Conservation (phyloP, 805 yeast species). For the Ogataea henricii region DNA sequence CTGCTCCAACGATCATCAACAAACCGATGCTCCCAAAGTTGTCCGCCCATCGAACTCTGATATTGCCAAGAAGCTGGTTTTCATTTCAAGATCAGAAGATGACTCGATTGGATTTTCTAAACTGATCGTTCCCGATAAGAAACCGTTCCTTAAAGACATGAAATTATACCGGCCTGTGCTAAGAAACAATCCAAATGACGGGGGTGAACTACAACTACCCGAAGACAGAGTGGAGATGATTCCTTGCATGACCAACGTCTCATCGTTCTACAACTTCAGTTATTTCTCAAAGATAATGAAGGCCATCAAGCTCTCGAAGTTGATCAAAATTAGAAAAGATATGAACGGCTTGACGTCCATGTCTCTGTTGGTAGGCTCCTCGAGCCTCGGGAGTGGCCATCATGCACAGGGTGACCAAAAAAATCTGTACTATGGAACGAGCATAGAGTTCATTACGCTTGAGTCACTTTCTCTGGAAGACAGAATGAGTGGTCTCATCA, state of each 20-base stretch:
- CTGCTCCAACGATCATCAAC: constrained; percentile 34
- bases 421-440: constrained; percentile 28
- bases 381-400: constrained; percentile 9
- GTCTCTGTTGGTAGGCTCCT: constrained; percentile 27
- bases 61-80: constrained; percentile 43
- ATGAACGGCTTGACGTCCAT: constrained; percentile 43
- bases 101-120: constrained; percentile 70
- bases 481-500: not conserved
- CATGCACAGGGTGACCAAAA: constrained; percentile 17
- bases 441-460: constrained; percentile 34
- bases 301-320: constrained; percentile 51
- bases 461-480: constrained; percentile 31
- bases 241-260: constrained; percentile 32
- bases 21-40: not conserved
- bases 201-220: not conserved
- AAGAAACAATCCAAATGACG: not conserved
- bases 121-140: constrained; percentile 63
- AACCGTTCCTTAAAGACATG: constrained; percentile 62
- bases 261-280: constrained; percentile 53
- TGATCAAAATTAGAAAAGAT: constrained; percentile 59
- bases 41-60: constrained; percentile 3
- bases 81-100: constrained; percentile 61
- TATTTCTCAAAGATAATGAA: constrained; percentile 49
- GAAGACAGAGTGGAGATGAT: constrained; percentile 17
- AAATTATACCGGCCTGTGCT: constrained; percentile 36